A percentile compares a stretch with the other conserved stretches of the same genome.
Evolutionary conservation across 352 stramenopile species (phyloP).

Genomic region (Phytophthora europaea): DNA sequence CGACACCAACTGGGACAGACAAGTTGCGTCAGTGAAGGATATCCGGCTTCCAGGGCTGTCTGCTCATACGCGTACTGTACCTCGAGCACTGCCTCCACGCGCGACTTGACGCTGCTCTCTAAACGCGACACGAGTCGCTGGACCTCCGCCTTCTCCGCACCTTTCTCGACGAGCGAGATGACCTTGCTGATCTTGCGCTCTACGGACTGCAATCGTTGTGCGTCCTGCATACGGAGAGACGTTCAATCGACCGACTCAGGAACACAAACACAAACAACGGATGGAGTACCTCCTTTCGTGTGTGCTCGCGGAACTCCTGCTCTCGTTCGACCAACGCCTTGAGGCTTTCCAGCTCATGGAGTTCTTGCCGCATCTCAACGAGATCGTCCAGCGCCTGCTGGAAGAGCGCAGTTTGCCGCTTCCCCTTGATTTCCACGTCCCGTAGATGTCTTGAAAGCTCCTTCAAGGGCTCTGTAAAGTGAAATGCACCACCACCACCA

Average conservation of each 20-base stretch:
- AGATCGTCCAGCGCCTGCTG: slow-evolving; percentile 53
- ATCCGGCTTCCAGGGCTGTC: background rate
- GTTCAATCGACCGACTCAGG: slow-evolving; percentile 5
- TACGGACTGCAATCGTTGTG: slow-evolving; percentile 37
- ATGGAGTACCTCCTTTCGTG: slow-evolving; percentile 40
- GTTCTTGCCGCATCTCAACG: slow-evolving; percentile 28
- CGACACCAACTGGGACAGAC: slow-evolving; percentile 43
- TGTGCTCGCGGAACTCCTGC: slow-evolving; percentile 39
- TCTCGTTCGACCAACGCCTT: slow-evolving; percentile 38
- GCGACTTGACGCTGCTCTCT: slow-evolving; percentile 57
- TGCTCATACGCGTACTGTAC: slow-evolving; percentile 26
- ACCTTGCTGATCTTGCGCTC: slow-evolving; percentile 54
- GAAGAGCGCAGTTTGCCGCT: slow-evolving; percentile 53
- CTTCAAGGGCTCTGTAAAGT: slow-evolving; percentile 46
- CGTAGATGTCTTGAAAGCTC: slow-evolving; percentile 48
- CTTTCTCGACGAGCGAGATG: slow-evolving; percentile 45
- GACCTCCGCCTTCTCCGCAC: slow-evolving; percentile 46
- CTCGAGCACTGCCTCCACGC: slow-evolving; percentile 66
- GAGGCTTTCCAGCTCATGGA: slow-evolving; percentile 50
- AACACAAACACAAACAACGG: background rate
- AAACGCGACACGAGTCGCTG: slow-evolving; percentile 50
- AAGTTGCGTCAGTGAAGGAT: background rate
- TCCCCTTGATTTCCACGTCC: slow-evolving; percentile 53
- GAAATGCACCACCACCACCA: background rate
- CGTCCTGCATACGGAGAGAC: slow-evolving; percentile 25